Evolutionary conservation across 1,284 basidiomycete genomes (phyloP).

Genomic region (Moesziomyces sp.): DNA sequence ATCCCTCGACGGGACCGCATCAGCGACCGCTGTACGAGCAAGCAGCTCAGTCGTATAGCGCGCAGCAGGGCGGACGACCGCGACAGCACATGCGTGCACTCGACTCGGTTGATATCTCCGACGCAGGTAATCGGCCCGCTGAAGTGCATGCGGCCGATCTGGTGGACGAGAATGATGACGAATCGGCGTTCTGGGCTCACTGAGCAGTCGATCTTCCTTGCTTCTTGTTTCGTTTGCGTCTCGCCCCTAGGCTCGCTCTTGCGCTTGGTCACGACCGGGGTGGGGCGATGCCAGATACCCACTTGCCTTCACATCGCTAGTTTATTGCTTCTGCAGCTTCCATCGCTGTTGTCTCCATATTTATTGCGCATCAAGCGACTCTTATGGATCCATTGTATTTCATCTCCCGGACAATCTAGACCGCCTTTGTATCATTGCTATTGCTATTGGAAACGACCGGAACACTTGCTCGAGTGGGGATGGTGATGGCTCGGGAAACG

Average conservation of each 20-base stretch:
- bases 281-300: slow-evolving; percentile 4
- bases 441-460: too few relatives aligned
- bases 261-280: too few relatives aligned
- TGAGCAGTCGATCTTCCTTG: not conserved
- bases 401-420: too few relatives aligned
- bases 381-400: too few relatives aligned
- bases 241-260: not conserved
- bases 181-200: slow-evolving; percentile 46
- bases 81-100: slow-evolving; percentile 16
- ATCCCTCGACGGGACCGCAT: slow-evolving; percentile 13
- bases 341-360: too few relatives aligned
- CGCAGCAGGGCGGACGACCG: slow-evolving; percentile 1
- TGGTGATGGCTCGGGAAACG: too few relatives aligned
- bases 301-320: not conserved
- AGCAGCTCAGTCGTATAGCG: slow-evolving; percentile 5
- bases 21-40: slow-evolving; percentile 11
- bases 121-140: slow-evolving; percentile 12
- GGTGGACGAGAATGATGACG: slow-evolving; percentile 41
- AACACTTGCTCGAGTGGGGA: too few relatives aligned
- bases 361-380: too few relatives aligned
- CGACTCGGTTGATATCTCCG: slow-evolving; percentile 33
- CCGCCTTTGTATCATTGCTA: too few relatives aligned
- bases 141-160: slow-evolving; percentile 44
- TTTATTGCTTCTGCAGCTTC: not conserved
- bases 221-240: not conserved